Base-by-base conservation (phyloP, 176 grass and related monocot genomes). In the Typha latifolia region DNA sequence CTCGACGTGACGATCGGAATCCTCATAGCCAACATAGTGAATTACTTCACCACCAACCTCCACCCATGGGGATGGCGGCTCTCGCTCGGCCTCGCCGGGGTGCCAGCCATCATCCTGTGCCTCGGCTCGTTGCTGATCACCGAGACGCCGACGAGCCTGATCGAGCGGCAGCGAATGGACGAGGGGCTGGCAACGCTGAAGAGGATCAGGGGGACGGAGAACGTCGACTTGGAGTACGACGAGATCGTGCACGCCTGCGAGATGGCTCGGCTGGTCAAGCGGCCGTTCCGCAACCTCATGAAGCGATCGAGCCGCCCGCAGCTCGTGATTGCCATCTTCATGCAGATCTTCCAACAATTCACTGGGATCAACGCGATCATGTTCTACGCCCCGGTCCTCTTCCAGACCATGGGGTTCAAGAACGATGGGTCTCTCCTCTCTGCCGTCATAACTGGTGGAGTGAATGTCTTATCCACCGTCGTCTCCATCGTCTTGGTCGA, bases 281-380 rank as follows among this genome's bases (percentile, higher is more conserved):
- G 82, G 4, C 75, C 89, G 0, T 91, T 49, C 75, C 48, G 75
- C 4, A 68, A 86, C 14, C 81, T 87, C 0, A 50, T 65, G 48
- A 69, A 76, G 0, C 26, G 27, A 3, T 57, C 78, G 65, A 83
- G 77, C 64, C 73, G 83, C 0, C 87, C 87, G 6, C 87, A 82
- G 74, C 83, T 86, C 19, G 87, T 81, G 49, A 91, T 91, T 75
- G 87, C 87, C 0, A 12, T 86, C 1, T 56, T 55, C 3, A 74
- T 91, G 80, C 80, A 91, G 74, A 73, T 91, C 62, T 91, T 86
- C 77, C 87, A 85, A 52, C 83, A 91, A 66, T 86, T 91, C 77
- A 86, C 87, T 1, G 87, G 87, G 12, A 91, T 91, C 66, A 91
- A 86, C 61, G 87, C 87, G 18, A 75, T 91, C 66, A 91, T 91